phyloP scores from a whole-genome alignment of 495 filamentous ascomycete genomes.

The Elasticomyces elasticus region DNA sequence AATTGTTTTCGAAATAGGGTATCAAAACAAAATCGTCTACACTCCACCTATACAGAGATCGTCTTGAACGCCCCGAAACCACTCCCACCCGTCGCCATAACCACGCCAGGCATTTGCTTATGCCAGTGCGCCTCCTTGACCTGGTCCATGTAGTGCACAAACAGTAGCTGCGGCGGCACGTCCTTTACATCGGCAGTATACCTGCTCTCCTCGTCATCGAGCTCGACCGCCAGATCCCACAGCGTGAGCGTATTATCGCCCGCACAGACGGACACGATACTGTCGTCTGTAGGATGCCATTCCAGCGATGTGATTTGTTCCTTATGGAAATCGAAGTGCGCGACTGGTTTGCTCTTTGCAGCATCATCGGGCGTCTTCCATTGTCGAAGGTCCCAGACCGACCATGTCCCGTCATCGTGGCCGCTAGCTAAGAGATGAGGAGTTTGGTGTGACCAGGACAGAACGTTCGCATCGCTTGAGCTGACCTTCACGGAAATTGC shows the following conservation, averaged over 20 bases:
- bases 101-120: slow-evolving; percentile 81
- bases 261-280: slow-evolving; percentile 81
- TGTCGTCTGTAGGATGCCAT: slow-evolving; percentile 96
- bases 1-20: too few species aligned
- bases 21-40: background rate
- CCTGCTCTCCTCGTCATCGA: slow-evolving; percentile 92
- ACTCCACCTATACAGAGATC: slow-evolving; percentile 41
- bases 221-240: slow-evolving; percentile 93
- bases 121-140: slow-evolving; percentile 98
- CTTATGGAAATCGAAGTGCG: slow-evolving; percentile 86
- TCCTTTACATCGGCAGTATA: slow-evolving; percentile 78
- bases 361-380: slow-evolving; percentile 59
- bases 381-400: slow-evolving; percentile 88
- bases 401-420: slow-evolving; percentile 89
- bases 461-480: slow-evolving; percentile 82
- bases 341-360: slow-evolving; percentile 58
- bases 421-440: slow-evolving; percentile 84
- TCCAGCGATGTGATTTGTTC: slow-evolving; percentile 92
- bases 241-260: slow-evolving; percentile 90
- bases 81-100: slow-evolving; percentile 80
- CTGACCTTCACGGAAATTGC: slow-evolving; percentile 79
- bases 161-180: slow-evolving; percentile 87
- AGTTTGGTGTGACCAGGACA: slow-evolving; percentile 83
- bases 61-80: slow-evolving; percentile 65
- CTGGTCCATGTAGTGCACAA: slow-evolving; percentile 89